These are phyloP conservation scores for Didymella arachidicola DNA, from an alignment of 2,329 filamentous ascomycete species.

Conservation along the genomic window DNA sequence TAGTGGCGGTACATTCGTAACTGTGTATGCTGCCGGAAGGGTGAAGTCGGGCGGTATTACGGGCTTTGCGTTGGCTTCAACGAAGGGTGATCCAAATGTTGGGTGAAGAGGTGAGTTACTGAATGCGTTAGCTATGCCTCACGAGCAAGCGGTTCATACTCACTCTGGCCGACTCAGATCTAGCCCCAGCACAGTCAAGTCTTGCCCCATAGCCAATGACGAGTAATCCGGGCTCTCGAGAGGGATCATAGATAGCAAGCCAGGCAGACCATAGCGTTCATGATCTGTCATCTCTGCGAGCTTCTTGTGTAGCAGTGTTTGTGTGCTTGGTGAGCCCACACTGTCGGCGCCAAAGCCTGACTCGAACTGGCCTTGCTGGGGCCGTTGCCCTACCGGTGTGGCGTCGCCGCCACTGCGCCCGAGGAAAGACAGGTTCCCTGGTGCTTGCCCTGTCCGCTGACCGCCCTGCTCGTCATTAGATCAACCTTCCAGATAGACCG, in stretches of 20 bases:
- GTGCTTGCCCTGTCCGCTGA: constrained; percentile 36
- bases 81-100: constrained; percentile 70
- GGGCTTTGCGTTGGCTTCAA: constrained; percentile 64
- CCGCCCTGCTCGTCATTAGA: constrained; percentile 32
- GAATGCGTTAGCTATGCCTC: constrained; percentile 28
- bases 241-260: constrained; percentile 65
- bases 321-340: constrained; percentile 45
- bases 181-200: constrained; percentile 68
- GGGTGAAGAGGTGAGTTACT: constrained; percentile 65
- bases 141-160: constrained; percentile 28
- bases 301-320: constrained; percentile 51
- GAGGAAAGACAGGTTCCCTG: constrained; percentile 42
- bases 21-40: constrained; percentile 69
- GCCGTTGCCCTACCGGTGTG: constrained; percentile 36
- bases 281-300: constrained; percentile 66
- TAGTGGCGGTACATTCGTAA: constrained; percentile 70
- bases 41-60: constrained; percentile 68
- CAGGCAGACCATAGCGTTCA: constrained; percentile 67
- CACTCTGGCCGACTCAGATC: constrained; percentile 70
- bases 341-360: constrained; percentile 42
- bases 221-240: constrained; percentile 61
- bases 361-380: constrained; percentile 44
- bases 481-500: too few species aligned
- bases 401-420: constrained; percentile 35
- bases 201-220: constrained; percentile 66